Evolutionary conservation across 495 filamentous ascomycete species (phyloP).

Genomic region (Letharia columbiana): DNA sequence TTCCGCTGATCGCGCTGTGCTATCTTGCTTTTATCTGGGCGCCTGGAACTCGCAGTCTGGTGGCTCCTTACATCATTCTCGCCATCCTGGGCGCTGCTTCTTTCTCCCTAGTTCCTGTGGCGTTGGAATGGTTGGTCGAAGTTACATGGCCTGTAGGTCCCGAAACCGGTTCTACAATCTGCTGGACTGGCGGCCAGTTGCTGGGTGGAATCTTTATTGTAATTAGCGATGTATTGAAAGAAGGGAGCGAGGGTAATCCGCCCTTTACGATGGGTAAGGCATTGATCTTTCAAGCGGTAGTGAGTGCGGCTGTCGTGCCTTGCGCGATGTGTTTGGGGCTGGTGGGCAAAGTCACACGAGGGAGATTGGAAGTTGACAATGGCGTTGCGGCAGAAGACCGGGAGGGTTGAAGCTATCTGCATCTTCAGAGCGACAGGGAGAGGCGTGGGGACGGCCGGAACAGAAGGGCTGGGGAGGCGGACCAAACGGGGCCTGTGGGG

Average conservation of each 20-base stretch:
- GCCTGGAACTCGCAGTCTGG: conserved; percentile 58
- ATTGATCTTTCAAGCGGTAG: conserved; percentile 68
- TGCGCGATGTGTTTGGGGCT: conserved; percentile 58
- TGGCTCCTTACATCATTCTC: conserved; percentile 61
- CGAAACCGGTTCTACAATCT: conserved; percentile 71
- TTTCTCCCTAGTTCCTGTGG: conserved; percentile 77
- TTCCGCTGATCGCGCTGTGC: conserved; percentile 62
- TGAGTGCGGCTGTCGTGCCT: conserved; percentile 56
- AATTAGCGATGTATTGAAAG: conserved; percentile 70
- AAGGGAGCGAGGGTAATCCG: conserved; percentile 44
- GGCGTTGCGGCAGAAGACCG: neutral
- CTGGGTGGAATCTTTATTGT: conserved; percentile 79
- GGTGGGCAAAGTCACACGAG: conserved; percentile 46
- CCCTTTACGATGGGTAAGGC: conserved; percentile 60
- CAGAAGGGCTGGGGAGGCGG: neutral
- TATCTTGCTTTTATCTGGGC: conserved; percentile 80
- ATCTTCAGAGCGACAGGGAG: neutral
- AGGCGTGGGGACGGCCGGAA: neutral
- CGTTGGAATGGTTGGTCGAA: conserved; percentile 78
- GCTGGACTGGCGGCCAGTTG: conserved; percentile 67
- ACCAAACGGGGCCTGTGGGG: neutral
- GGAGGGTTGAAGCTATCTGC: neutral
- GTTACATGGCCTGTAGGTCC: conserved; percentile 81
- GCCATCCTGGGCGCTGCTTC: conserved; percentile 67
- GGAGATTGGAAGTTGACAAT: conserved; percentile 47